Conservation (phyloP, 495 filamentous ascomycete species). For the Chaetomium fimeti region DNA sequence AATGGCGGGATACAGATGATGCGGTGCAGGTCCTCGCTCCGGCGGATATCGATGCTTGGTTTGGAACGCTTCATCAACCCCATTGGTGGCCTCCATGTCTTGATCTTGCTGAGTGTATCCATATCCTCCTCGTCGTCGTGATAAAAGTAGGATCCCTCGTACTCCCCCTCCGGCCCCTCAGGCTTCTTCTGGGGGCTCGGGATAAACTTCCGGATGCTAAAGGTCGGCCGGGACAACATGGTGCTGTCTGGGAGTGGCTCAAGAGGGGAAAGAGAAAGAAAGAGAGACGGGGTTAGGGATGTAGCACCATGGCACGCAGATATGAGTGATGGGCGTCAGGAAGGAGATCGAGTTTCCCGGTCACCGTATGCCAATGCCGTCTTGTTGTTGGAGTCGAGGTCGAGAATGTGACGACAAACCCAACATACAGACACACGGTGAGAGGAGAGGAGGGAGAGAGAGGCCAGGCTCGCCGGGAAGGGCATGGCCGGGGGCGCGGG, state of each 20-base stretch:
- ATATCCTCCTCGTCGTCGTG: constrained; percentile 32
- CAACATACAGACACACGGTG: constrained; percentile 14
- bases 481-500: constrained; percentile 10
- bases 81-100: constrained; percentile 33
- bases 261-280: constrained; percentile 7
- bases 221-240: constrained; percentile 46
- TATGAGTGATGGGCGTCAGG: constrained; percentile 3
- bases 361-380: constrained; percentile 16
- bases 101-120: constrained; percentile 31
- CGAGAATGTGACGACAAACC: constrained; percentile 14
- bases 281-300: constrained; percentile 10
- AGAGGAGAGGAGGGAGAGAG: constrained; percentile 18
- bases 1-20: constrained; percentile 43
- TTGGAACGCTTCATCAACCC: constrained; percentile 33
- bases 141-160: constrained; percentile 34
- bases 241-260: constrained; percentile 22
- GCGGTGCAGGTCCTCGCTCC: constrained; percentile 44
- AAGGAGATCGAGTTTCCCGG: constrained; percentile 12
- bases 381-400: constrained; percentile 3
- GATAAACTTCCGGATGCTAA: constrained; percentile 48
- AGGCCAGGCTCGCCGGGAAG: constrained; percentile 19
- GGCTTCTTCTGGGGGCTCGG: constrained; percentile 36
- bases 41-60: constrained; percentile 41
- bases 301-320: constrained; percentile 23
- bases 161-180: constrained; percentile 31